Base-by-base conservation (phyloP, 1,284 basidiomycete genomes). In the Polyporus tsugae region DNA sequence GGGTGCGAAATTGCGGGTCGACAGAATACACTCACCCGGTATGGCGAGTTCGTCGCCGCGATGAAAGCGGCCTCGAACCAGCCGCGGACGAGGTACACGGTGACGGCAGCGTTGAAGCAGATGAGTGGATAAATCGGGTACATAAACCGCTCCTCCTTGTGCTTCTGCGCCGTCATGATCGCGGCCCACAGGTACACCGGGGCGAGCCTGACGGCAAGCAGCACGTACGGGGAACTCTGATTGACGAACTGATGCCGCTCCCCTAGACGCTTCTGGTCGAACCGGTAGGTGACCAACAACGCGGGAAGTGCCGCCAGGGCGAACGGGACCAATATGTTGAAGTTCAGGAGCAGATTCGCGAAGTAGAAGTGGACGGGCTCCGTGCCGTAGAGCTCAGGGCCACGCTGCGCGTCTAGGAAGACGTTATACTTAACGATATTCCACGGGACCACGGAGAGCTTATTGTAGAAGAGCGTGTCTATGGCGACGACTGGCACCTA, bases 71-170 rank as follows among this genome's bases (percentile, higher is more conserved):
- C 84, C 82, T 98, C 96, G 72, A 94, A 79, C 94, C 93, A 96
- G 19, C 95, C 95, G 71, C 95, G 87, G 17, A 93, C 75, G 41
- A 98, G 85, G 81, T 93, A 97, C 35, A 98, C 74, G 41, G 91
- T 85, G 35, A 97, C 91, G 3, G 95, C 95, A 0, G 96, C 97
- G 79, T 99, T 99, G 82, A 99, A 95, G 78, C 95, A 95, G 63
- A 99, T 82, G 57, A 99, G 82, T 0, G 96, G 92, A 80, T 98
- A 99, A 1, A 90, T 92, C 0, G 98, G 97, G 81, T 92, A 99
- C 91, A 99, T 94, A 84, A 99, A 99, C 33, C 98, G 87, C 79
- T 99, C 98, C 80, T 99, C 98, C 82, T 99, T 99, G 83, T 99
- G 98, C 6, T 92, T 82, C 81, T 99, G 98, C 1, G 85, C 71